Conservation (phyloP, 202 grass and related monocot genomes). For the Musa balbisiana region DNA sequence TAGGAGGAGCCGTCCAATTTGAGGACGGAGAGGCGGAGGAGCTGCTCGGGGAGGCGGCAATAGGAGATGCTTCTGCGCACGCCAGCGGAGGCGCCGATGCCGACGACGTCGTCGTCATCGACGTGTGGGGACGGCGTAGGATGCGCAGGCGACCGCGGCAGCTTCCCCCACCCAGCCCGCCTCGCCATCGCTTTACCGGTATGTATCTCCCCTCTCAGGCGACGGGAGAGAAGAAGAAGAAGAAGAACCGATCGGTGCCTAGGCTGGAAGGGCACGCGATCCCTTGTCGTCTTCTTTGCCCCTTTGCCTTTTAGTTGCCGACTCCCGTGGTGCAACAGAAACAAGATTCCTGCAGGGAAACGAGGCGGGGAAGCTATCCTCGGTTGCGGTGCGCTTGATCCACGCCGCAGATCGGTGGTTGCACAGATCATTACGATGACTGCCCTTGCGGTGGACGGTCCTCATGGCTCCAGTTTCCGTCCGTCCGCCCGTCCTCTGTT, state of each 20-base stretch:
- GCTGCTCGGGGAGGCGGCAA: constrained; percentile 43
- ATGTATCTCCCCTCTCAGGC: not conserved
- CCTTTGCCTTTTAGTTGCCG: not conserved
- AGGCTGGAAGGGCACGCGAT: not conserved
- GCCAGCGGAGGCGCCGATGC: not conserved
- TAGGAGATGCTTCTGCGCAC: constrained; percentile 63
- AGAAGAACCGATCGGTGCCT: not conserved
- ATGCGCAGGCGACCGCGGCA: not conserved
- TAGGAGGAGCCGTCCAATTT: constrained; percentile 84
- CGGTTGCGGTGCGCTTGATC: too few relatives aligned
- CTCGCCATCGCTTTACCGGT: not conserved
- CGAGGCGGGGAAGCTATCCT: not conserved
- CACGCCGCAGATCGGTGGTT: too few relatives aligned
- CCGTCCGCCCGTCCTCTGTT: too few relatives aligned
- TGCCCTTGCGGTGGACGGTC: too few relatives aligned
- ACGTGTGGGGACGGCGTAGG: too few relatives aligned
- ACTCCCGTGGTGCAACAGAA: too few relatives aligned
- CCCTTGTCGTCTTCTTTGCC: not conserved
- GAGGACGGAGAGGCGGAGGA: constrained; percentile 56
- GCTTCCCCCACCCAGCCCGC: not conserved
- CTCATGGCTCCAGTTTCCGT: too few relatives aligned
- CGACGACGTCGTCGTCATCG: constrained; percentile 8
- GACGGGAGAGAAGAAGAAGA: not conserved
- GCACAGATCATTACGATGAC: too few relatives aligned
- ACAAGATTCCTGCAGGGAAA: not conserved